These are phyloP conservation scores for Amphicarpaea edgeworthii DNA, from an alignment of 306 rosid genomes.

Conservation along the genomic window DNA sequence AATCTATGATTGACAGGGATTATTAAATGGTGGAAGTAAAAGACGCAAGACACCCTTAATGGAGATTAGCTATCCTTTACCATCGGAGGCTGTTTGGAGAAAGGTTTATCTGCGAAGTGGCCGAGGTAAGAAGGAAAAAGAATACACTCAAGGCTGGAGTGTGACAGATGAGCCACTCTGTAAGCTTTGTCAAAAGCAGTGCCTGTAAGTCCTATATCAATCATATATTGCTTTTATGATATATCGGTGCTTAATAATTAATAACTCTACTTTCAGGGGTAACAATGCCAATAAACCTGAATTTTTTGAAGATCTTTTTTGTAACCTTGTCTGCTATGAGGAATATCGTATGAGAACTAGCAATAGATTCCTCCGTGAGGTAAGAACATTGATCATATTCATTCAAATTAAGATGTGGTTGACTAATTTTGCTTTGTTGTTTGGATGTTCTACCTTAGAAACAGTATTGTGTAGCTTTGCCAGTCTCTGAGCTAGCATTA, in stretches of 20 bases:
- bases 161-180: slow-evolving; percentile 82
- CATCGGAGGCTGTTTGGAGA: slow-evolving; percentile 85
- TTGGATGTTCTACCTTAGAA: slow-evolving; percentile 28
- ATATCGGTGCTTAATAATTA: slow-evolving; percentile 27
- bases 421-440: slow-evolving; percentile 31
- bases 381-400: slow-evolving; percentile 48
- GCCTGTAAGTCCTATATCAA: slow-evolving; percentile 67
- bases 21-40: slow-evolving; percentile 84
- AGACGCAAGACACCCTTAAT: slow-evolving; percentile 80
- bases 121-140: slow-evolving; percentile 81
- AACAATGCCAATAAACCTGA: slow-evolving; percentile 80
- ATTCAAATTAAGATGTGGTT: slow-evolving; percentile 18
- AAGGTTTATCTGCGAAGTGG: slow-evolving; percentile 69
- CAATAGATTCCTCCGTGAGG: slow-evolving; percentile 83
- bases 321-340: slow-evolving; percentile 85
- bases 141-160: slow-evolving; percentile 89
- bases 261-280: slow-evolving; percentile 68
- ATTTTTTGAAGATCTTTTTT: slow-evolving; percentile 92
- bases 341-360: slow-evolving; percentile 92
- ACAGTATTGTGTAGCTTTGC: slow-evolving; percentile 18
- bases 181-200: slow-evolving; percentile 87
- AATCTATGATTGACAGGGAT: slow-evolving; percentile 62
- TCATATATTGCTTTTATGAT: slow-evolving; percentile 35
- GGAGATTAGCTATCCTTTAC: slow-evolving; percentile 86
- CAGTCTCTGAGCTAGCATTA: slow-evolving; percentile 35